Base-by-base conservation (phyloP, 2,329 filamentous ascomycete genomes). In the Albophoma yamanashiensis region DNA sequence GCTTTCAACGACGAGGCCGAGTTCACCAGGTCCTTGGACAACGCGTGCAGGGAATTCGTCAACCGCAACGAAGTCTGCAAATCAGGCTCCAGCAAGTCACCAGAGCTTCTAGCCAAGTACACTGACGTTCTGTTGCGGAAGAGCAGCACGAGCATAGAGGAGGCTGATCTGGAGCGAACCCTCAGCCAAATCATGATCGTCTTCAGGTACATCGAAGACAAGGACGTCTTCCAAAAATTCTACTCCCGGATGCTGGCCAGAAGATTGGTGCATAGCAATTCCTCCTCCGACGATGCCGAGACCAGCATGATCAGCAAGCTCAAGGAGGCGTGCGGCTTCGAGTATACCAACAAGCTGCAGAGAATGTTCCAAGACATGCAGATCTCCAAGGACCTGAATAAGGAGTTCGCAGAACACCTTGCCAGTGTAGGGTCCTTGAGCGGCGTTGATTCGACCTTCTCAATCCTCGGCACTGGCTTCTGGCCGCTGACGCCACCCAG, bases 281-380 rank as follows among this genome's bases (percentile, higher is more conserved):
- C 94, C 0, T 94, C 94, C 3, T 97, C 92, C 2, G 92, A 96
- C 67, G 94, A 99, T 75, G 93, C 94, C 1, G 94, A 99, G 79
- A 97, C 92, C 0, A 97, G 91, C 77, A 99, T 99, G 94, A 99
- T 99, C 74, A 92, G 90, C 79, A 99, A 97, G 78, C 81, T 99
- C 66, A 99, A 99, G 79, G 94, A 99, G 71, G 93, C 94, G 0
- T 97, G 94, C 70, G 94, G 94, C 68, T 99, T 97, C 67, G 94
- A 99, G 74, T 99, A 99, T 76, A 99, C 94, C 67, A 99, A 97
- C 81, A 97, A 97, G 79, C 83, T 99, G 55, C 93, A 97, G 78
- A 91, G 95, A 70, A 99, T 99, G 94, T 99, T 97, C 83, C 93
- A 97, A 74, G 94, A 99, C 71, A 97, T 99, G 80, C 94, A 99